Conservation (phyloP, 1,139 yeast genomes). For the Diutina neorugosa region DNA sequence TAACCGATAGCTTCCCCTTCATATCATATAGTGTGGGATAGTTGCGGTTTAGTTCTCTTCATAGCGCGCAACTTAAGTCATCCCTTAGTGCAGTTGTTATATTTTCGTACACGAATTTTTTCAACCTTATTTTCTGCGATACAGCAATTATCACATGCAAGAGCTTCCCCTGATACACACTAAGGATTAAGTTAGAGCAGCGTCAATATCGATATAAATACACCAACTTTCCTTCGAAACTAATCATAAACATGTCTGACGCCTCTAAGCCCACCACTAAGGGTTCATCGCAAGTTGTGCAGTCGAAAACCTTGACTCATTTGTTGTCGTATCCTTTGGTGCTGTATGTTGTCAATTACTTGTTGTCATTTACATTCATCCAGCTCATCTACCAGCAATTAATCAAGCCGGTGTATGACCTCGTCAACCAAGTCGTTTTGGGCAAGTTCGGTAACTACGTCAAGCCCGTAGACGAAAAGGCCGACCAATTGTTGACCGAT, state of each 20-base stretch:
- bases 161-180: background rate
- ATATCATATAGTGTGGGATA: no score
- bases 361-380: constrained; percentile 18
- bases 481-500: constrained; percentile 14
- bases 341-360: constrained; percentile 12
- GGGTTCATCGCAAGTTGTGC: background rate
- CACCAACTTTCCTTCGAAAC: background rate
- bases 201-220: background rate
- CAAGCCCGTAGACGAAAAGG: constrained; percentile 18
- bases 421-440: constrained; percentile 14
- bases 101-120: background rate
- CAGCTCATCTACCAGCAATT: constrained; percentile 10
- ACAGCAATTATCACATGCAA: background rate
- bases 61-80: background rate
- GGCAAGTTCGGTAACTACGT: constrained; percentile 15
- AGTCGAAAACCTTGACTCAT: constrained; percentile 24
- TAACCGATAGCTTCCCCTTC: no score
- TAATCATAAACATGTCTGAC: background rate
- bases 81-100: background rate
- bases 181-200: background rate
- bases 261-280: background rate
- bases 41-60: background rate
- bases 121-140: background rate
- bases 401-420: constrained; percentile 10
- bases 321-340: constrained; percentile 22